Evolutionary conservation across 345 rosid genomes (phyloP).

Genomic region (Salix viminalis): DNA sequence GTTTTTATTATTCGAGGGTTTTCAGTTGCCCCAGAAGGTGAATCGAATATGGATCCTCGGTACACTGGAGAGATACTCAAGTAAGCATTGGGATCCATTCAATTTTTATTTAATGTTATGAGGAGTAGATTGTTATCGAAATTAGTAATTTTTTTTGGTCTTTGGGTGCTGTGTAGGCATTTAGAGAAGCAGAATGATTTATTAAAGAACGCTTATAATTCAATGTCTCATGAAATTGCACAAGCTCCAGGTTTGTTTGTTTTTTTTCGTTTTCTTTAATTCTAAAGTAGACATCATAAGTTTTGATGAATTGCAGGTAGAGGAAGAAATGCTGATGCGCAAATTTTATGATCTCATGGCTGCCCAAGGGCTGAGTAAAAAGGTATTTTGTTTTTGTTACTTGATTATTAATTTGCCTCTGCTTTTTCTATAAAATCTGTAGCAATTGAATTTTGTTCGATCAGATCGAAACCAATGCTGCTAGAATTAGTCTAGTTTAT

Average conservation of each 20-base stretch:
- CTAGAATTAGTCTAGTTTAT: no score
- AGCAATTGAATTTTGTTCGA: background rate
- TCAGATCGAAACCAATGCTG: no score
- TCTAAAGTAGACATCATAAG: background rate
- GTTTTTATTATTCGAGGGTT: no score
- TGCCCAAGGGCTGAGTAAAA: constrained; percentile 36
- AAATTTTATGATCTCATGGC: constrained; percentile 58
- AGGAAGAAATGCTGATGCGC: constrained; percentile 75
- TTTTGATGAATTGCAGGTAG: constrained; percentile 43
- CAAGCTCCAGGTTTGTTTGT: constrained; percentile 40
- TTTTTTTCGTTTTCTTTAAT: background rate
- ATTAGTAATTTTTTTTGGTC: background rate
- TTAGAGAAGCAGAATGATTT: constrained; percentile 59
- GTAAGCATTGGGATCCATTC: constrained; percentile 11
- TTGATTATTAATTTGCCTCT: background rate
- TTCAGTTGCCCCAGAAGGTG: no score
- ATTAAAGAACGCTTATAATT: constrained; percentile 35
- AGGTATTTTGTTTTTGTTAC: constrained; percentile 24
- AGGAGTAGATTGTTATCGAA: background rate
- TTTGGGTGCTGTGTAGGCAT: constrained; percentile 28
- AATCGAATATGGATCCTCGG: constrained; percentile 34
- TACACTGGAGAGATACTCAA: constrained; percentile 28
- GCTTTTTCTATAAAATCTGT: background rate
- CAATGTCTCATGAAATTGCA: constrained; percentile 52
- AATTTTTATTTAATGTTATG: background rate